Evolutionary conservation across 1,284 basidiomycete genomes (phyloP).

Genomic region (Hemileia vastatrix): DNA sequence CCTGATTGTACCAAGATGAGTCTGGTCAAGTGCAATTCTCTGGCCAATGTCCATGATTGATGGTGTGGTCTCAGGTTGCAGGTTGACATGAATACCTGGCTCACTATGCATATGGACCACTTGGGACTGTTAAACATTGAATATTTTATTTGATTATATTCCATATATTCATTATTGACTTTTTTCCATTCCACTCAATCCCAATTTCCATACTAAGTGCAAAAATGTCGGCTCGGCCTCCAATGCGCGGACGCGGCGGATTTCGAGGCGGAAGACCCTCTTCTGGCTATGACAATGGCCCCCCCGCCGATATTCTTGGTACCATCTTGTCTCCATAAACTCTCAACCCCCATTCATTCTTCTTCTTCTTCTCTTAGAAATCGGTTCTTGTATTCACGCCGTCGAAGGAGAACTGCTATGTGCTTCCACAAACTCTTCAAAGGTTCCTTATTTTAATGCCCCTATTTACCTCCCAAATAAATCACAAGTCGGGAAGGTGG

Average conservation of each 20-base stretch:
- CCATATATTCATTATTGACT: no score
- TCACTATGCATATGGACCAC: no score
- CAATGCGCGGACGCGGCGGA: constrained; percentile 19
- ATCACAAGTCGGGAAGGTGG: constrained; percentile 86
- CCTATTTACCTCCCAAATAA: constrained; percentile 99
- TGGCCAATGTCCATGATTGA: no score
- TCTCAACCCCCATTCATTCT: neutral
- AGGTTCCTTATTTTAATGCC: constrained; percentile 97
- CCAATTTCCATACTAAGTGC: no score
- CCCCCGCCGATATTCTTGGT: constrained; percentile 43
- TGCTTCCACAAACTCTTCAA: constrained; percentile 68
- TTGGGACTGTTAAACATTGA: no score
- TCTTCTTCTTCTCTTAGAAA: constrained; percentile 26
- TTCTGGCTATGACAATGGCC: constrained; percentile 38
- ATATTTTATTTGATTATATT: no score
- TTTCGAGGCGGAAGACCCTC: constrained; percentile 31
- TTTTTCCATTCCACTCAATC: no score
- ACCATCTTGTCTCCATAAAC: neutral
- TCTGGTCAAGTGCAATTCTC: neutral
- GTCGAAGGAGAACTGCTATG: constrained; percentile 99
- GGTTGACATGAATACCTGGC: no score
- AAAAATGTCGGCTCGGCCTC: no score
- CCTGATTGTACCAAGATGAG: constrained; percentile 3
- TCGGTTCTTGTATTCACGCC: constrained; percentile 72
- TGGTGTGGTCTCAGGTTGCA: no score